Evolutionary conservation across 192 early-diverging fungal species (phyloP), one percentile per base, ranked within the genome.

Genomic region (Backusella morwellensis): DNA sequence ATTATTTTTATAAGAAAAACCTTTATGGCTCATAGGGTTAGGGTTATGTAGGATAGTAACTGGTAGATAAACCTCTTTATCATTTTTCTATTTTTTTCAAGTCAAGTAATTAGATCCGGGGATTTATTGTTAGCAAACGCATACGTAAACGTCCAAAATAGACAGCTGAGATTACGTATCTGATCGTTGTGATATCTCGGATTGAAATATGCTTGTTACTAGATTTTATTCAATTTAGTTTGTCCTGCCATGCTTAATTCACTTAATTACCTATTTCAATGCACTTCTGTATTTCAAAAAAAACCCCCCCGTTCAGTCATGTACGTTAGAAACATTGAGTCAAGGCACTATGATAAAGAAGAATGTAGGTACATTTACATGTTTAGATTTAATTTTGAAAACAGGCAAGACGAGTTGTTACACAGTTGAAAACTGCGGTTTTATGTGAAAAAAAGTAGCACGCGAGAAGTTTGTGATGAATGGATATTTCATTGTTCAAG

Each of bases 161-260:
- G 56, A 63, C 56, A 63, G 56, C 56, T 63, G 56, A 63, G 56
- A 63, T 63, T 12, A 26, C 23, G 56, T 29, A 29, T 26, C 23
- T 63, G 56, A 63, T 63, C 56, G 26, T 63, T 63, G 56, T 29
- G 56, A 63, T 63, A 63, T 63, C 56, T 63, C 23, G 56, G 56
- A 29, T 63, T 63, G 9, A 63, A 63, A 63, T n/a, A 63, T 63
- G 23, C 29, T 63, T 63, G 23, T 29, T 63, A 63, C 56, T 29
- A 63, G 56, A 63, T 63, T 63, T 63, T 63, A 63, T 63, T 63
- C 56, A 63, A 63, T 63, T 63, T 63, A 63, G 56, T 63, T 63
- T 63, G 56, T 59, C 54, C 54, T 26, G 54, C 54, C 54, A 59
- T 59, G 23, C 54, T 12, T 59, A 59, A 59, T 26, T 59, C 21